Conservation (phyloP, 352 stramenopile species). For the Peronospora farinosa region DNA sequence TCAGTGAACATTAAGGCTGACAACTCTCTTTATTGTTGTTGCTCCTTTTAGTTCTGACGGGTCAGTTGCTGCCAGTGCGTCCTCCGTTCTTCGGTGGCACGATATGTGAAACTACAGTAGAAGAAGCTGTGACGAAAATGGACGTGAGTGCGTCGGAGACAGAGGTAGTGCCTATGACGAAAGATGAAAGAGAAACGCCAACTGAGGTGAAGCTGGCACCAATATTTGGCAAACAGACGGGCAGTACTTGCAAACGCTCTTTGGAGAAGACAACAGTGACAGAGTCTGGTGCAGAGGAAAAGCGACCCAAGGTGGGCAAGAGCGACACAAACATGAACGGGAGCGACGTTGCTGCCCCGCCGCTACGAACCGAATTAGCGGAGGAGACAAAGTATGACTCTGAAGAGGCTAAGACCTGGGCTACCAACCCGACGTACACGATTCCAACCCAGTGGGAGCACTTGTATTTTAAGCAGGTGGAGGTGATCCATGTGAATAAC, state of each 20-base stretch:
- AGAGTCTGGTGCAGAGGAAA: conserved; percentile 7
- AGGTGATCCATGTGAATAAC: conserved; percentile 61
- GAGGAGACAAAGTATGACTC: conserved; percentile 24
- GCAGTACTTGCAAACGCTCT: conserved; percentile 28
- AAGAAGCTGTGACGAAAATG: conserved; percentile 17
- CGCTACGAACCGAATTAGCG: conserved; percentile 17
- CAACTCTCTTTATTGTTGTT: not conserved
- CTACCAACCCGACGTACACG: conserved; percentile 52
- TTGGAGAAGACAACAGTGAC: conserved; percentile 26
- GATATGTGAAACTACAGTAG: conserved; percentile 21
- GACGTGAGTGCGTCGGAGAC: conserved; percentile 12
- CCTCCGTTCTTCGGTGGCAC: conserved; percentile 36
- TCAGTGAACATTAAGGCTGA: not conserved
- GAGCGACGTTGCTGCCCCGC: conserved; percentile 5
- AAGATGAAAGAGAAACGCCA: conserved; percentile 1
- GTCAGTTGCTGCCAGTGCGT: conserved; percentile 28
- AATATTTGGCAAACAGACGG: conserved; percentile 22
- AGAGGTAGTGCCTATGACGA: not conserved
- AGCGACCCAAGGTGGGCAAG: conserved; percentile 17
- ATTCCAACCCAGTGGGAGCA: conserved; percentile 70
- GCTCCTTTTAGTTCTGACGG: conserved; percentile 31
- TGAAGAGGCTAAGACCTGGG: conserved; percentile 27
- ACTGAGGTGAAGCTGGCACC: conserved; percentile 24
- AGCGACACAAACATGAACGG: not conserved
- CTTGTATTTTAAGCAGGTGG: conserved; percentile 52